Percentiles rank a stretch among this genome's conserved stretches.
These are phyloP conservation scores for Russula ochroleuca DNA, from an alignment of 768 basidiomycete genomes.

Conservation along the genomic window DNA sequence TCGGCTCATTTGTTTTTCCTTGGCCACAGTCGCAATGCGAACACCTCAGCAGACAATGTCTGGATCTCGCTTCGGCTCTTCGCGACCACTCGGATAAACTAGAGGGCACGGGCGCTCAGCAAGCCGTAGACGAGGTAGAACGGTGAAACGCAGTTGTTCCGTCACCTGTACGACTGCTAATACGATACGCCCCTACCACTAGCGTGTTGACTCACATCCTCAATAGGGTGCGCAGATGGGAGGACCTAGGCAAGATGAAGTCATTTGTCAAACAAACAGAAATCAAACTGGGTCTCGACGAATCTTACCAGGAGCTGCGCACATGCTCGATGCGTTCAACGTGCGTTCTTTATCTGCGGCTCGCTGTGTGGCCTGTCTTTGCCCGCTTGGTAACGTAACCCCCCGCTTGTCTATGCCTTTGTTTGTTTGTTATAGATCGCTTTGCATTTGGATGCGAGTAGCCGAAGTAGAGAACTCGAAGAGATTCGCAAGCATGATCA, in stretches of 20 bases:
- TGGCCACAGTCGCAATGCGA: slow-evolving; percentile 23
- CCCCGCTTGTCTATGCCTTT: too few species aligned
- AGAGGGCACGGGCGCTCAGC: slow-evolving; percentile 22
- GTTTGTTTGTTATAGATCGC: slow-evolving; percentile 5
- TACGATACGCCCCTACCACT: neutral
- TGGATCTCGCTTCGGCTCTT: slow-evolving; percentile 14
- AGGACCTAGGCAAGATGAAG: slow-evolving; percentile 16
- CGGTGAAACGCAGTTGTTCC: slow-evolving; percentile 1
- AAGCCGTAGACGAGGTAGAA: slow-evolving; percentile 26
- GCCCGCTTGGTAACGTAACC: neutral
- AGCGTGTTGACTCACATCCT: slow-evolving; percentile 23
- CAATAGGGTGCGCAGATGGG: slow-evolving; percentile 21
- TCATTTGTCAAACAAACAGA: slow-evolving; percentile 25
- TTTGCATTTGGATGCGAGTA: slow-evolving; percentile 17
- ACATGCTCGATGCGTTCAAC: slow-evolving; percentile 19
- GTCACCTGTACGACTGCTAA: neutral
- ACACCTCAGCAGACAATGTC: slow-evolving; percentile 21
- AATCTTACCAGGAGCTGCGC: slow-evolving; percentile 25
- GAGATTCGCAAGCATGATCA: slow-evolving; percentile 26
- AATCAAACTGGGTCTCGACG: slow-evolving; percentile 22
- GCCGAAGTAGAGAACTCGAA: slow-evolving; percentile 19
- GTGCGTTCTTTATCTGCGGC: neutral
- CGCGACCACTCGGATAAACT: slow-evolving; percentile 19
- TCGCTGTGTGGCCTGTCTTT: too few species aligned
- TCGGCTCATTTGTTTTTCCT: neutral